A percentile compares a stretch with the other conserved stretches of the same genome.
Evolutionary conservation across 169 alveolate genomes (phyloP).

Genomic region (Eimeria praecox): DNA sequence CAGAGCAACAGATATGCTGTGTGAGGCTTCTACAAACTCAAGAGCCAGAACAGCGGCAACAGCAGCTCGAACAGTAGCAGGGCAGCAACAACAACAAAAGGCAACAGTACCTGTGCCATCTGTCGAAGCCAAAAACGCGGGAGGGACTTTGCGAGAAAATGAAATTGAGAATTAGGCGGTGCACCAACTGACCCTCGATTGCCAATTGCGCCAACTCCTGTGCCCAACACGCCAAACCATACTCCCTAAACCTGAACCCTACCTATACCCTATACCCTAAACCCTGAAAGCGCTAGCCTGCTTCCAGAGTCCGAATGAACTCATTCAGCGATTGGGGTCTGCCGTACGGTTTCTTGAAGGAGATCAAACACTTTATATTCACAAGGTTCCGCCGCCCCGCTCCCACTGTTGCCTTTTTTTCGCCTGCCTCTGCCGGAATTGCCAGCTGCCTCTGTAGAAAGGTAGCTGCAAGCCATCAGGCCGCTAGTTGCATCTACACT

Average conservation of each 20-base stretch:
- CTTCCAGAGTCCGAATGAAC: no score
- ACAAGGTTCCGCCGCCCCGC: slow-evolving; percentile 71
- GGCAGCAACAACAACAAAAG: neutral
- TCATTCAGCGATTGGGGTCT: no score
- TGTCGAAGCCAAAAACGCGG: slow-evolving; percentile 68
- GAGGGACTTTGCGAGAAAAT: slow-evolving; percentile 39
- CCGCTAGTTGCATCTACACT: slow-evolving; percentile 73
- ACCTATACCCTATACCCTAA: neutral
- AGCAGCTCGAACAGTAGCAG: neutral
- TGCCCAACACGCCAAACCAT: neutral
- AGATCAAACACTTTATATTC: slow-evolving; percentile 64
- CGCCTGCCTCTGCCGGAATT: slow-evolving; percentile 55
- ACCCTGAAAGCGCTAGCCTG: neutral
- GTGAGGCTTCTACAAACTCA: neutral
- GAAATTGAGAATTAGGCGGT: slow-evolving; percentile 37
- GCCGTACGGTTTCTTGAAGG: slow-evolving; percentile 35
- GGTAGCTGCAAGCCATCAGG: slow-evolving; percentile 69
- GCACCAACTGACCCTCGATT: slow-evolving; percentile 57
- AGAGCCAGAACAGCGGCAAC: slow-evolving; percentile 1
- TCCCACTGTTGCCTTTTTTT: slow-evolving; percentile 33
- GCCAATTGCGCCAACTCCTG: slow-evolving; percentile 57
- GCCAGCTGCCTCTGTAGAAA: slow-evolving; percentile 18
- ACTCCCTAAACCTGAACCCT: neutral
- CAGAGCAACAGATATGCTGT: neutral
- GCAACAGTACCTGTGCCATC: slow-evolving; percentile 68